Base-by-base conservation (phyloP, 768 basidiomycete genomes). In the Russula sp. region DNA sequence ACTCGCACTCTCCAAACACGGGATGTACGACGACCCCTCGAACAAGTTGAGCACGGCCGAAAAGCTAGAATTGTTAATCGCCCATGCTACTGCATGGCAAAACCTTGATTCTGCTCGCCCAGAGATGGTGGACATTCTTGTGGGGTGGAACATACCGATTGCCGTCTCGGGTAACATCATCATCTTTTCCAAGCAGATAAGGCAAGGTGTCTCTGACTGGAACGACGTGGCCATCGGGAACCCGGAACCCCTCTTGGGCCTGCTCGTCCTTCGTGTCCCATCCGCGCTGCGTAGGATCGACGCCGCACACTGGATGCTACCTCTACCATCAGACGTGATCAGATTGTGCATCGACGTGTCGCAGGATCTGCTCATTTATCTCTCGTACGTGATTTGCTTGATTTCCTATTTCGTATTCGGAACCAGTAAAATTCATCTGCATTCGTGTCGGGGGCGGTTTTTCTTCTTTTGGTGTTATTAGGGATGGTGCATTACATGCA, bases 351-450 rank as follows among this genome's bases (percentile, higher is more conserved):
- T n/a, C n/a, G 62, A 63, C 22, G 57, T 39, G 14, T 47, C 62
- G 13, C 62, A 59, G 14, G 62, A 63, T 45, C 16, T 63, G n/a
- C 46, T 63, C 22, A 58, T 63, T 32, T 63, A 52, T 49, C 29
- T 53, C 0, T 22, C 35, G 61, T 63, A 51, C 39, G 61, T 59
- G 39, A 20, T 46, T 38, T 14, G 5, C 8, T 48, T 22, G 3
- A 1, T 10, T n/a, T 36, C 18, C 8, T 49, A 29, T 13, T 36
- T 20, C n/a, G 9, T 25, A 4, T 9, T 7, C 8, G 11, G 3
- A 11, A 22, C 35, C 2, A 10, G n/a, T 20, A 11, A 1, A 35
- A n/a, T n/a, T n/a, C n/a, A 32, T 7, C 5, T 10, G 16, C 13
- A 9, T n/a, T n/a, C 22, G 32, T 9, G 25, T 25, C 11, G 22